Evolutionary conservation across 352 stramenopile genomes (phyloP).

Genomic region (Phytophthora chlamydospora): DNA sequence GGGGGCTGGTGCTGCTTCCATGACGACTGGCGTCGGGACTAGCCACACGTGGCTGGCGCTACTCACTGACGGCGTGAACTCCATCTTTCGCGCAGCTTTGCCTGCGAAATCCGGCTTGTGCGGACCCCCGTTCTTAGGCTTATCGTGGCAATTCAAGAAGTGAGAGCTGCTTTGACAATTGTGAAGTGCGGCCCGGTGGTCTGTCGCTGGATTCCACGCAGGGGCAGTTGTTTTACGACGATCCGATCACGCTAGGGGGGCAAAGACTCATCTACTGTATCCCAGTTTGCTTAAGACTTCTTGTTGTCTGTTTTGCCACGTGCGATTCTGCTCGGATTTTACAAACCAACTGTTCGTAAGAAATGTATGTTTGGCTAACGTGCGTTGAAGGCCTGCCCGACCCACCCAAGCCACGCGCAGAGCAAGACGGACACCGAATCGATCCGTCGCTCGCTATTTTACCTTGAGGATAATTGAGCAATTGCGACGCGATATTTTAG

Average conservation of each 20-base stretch:
- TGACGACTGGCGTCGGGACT: constrained; percentile 15
- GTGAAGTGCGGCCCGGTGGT: no score
- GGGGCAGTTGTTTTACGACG: background rate
- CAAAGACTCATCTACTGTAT: background rate
- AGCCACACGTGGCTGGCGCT: constrained; percentile 27
- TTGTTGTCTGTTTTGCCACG: constrained; percentile 2
- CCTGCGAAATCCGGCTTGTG: background rate
- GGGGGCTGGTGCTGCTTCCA: constrained; percentile 6
- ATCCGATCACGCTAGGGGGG: constrained; percentile 11
- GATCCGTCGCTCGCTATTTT: no score
- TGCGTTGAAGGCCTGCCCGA: constrained; percentile 2
- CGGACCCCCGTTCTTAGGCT: background rate
- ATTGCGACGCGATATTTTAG: background rate
- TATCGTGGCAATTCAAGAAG: constrained; percentile 15
- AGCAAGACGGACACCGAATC: background rate
- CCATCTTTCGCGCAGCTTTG: constrained; percentile 10
- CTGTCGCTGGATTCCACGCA: no score
- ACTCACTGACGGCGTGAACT: constrained; percentile 32
- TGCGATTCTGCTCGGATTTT: constrained; percentile 13
- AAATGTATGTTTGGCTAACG: constrained; percentile 4
- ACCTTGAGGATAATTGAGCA: no score
- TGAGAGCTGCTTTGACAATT: no score
- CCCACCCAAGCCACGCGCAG: background rate
- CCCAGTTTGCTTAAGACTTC: background rate
- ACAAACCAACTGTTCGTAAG: constrained; percentile 26